Evolutionary conservation across 768 basidiomycete genomes (phyloP).

Genomic region (Hygrocybe coccinea): DNA sequence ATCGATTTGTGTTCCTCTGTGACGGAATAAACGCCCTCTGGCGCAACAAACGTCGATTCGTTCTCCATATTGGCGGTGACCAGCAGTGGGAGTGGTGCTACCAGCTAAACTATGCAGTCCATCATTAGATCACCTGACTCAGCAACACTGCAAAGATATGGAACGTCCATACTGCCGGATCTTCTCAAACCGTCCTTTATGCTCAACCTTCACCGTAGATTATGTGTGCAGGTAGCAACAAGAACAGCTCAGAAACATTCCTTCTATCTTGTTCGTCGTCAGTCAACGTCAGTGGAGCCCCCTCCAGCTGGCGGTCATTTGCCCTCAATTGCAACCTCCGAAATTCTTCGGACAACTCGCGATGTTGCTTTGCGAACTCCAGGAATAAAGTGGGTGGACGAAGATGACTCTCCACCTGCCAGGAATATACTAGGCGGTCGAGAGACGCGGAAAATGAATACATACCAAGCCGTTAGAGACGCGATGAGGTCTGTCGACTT

Average conservation of each 20-base stretch:
- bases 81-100: not conserved
- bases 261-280: slow-evolving; percentile 35
- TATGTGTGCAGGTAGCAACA: not conserved
- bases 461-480: slow-evolving; percentile 89
- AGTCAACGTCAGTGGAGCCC: slow-evolving; percentile 53
- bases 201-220: not conserved
- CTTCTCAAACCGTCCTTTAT: not conserved
- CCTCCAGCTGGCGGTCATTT: slow-evolving; percentile 79
- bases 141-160: not conserved
- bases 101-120: not conserved
- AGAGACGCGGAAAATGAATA: slow-evolving; percentile 92
- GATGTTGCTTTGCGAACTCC: slow-evolving; percentile 69
- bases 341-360: slow-evolving; percentile 58
- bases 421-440: slow-evolving; percentile 60
- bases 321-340: slow-evolving; percentile 65
- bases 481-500: slow-evolving; percentile 62
- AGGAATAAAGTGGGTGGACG: slow-evolving; percentile 67
- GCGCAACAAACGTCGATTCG: slow-evolving; percentile 81
- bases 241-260: not conserved
- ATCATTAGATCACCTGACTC: not conserved
- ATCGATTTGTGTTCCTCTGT: slow-evolving; percentile 80
- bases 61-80: slow-evolving; percentile 56
- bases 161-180: not conserved
- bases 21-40: slow-evolving; percentile 85
- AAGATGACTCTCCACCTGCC: slow-evolving; percentile 41